Evolutionary conservation across 169 alveolate genomes (phyloP).

Genomic region (Plasmodium adleri): DNA sequence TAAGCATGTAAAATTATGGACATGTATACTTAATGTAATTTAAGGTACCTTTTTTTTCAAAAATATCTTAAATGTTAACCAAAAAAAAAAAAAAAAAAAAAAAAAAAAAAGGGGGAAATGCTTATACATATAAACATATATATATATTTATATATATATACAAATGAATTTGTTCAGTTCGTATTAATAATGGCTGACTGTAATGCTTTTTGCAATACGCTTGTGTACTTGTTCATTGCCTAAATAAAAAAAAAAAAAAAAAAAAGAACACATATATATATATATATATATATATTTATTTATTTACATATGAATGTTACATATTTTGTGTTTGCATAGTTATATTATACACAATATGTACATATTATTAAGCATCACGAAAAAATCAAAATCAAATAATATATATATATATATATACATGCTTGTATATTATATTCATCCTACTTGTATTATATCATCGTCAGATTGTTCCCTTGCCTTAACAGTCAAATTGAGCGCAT

Average conservation of each 20-base stretch:
- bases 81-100: no score
- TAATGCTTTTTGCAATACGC: slow-evolving; percentile 57
- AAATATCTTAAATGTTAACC: no score
- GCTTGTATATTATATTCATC: no score
- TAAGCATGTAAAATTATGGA: no score
- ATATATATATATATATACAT: neutral
- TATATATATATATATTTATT: no score
- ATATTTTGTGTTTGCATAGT: no score
- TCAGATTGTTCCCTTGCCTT: slow-evolving; percentile 73
- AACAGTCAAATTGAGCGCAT: slow-evolving; percentile 51
- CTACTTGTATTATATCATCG: slow-evolving; percentile 70
- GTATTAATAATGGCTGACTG: slow-evolving; percentile 39
- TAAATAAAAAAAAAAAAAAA: neutral
- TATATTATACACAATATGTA: no score
- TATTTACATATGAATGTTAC: no score
- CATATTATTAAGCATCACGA: neutral
- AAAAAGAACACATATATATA: no score
- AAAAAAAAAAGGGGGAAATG: neutral
- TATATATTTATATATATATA: slow-evolving; percentile 7
- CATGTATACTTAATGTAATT: no score
- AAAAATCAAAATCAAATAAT: neutral
- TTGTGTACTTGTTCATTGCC: slow-evolving; percentile 76
- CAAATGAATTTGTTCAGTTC: slow-evolving; percentile 1
- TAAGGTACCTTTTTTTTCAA: no score
- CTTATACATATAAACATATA: neutral